These are phyloP conservation scores for Penicillium desertorum DNA, from an alignment of 495 filamentous ascomycete genomes.

Conservation along the genomic window DNA sequence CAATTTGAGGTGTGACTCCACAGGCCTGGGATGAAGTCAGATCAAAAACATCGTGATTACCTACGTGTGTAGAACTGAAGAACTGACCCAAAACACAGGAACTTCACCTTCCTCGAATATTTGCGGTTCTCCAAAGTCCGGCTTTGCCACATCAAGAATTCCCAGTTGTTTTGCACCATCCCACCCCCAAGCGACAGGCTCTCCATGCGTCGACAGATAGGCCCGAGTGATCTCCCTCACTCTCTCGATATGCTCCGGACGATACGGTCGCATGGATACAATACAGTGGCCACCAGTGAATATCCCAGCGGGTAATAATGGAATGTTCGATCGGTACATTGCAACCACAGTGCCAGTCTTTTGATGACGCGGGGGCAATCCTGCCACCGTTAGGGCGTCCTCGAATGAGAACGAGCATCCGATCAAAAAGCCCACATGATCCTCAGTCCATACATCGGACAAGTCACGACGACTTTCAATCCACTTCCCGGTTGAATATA, in stretches of 20 bases:
- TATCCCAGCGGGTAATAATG: conserved; percentile 51
- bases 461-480: conserved; percentile 35
- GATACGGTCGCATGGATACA: conserved; percentile 57
- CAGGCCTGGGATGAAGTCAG: conserved; percentile 41
- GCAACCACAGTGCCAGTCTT: conserved; percentile 40
- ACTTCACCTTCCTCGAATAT: conserved; percentile 41
- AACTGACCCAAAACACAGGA: conserved; percentile 53
- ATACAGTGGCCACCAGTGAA: conserved; percentile 50
- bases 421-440: conserved; percentile 58
- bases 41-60: background rate
- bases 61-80: conserved; percentile 11
- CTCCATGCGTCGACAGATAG: conserved; percentile 53
- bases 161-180: conserved; percentile 46
- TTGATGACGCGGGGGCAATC: conserved; percentile 47
- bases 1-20: conserved; percentile 59
- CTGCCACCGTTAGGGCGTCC: conserved; percentile 43
- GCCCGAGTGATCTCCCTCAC: conserved; percentile 49
- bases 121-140: conserved; percentile 47
- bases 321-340: conserved; percentile 55
- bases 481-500: conserved; percentile 45
- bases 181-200: conserved; percentile 62
- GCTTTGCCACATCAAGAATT: conserved; percentile 43
- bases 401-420: conserved; percentile 61
- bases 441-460: conserved; percentile 44
- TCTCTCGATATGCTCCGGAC: conserved; percentile 39